These are phyloP conservation scores for Corynascus novoguineensis DNA, from an alignment of 495 filamentous ascomycete species.

Conservation along the genomic window DNA sequence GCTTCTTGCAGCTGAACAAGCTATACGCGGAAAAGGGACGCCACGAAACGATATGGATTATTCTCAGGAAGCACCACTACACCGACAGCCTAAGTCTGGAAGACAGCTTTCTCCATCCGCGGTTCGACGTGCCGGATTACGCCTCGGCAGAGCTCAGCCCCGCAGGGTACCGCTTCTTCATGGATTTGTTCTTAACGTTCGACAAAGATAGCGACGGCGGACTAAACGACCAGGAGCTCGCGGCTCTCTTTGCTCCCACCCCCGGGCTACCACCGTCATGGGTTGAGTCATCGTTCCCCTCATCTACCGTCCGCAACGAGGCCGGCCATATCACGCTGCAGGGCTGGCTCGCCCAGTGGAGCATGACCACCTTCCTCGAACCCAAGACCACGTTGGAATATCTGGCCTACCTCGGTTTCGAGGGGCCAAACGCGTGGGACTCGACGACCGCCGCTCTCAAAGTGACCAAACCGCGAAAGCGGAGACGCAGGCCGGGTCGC, in stretches of 20 bases:
- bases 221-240: conserved; percentile 75
- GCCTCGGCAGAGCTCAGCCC: conserved; percentile 92
- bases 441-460: conserved; percentile 79
- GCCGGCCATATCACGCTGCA: conserved; percentile 92
- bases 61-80: conserved; percentile 92
- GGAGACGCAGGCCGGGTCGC: conserved; percentile 68
- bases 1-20: conserved; percentile 87
- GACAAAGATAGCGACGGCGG: conserved; percentile 98
- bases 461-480: conserved; percentile 83
- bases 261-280: conserved; percentile 82
- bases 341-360: conserved; percentile 98
- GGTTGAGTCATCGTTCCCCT: conserved; percentile 81
- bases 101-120: conserved; percentile 85
- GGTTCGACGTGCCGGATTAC: conserved; percentile 86
- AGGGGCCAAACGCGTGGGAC: conserved; percentile 55
- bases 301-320: conserved; percentile 90
- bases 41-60: conserved; percentile 98
- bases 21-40: conserved; percentile 94
- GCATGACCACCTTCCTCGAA: conserved; percentile 96
- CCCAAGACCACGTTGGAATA: conserved; percentile 94
- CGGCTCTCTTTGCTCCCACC: conserved; percentile 84
- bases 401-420: conserved; percentile 91
- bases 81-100: conserved; percentile 88
- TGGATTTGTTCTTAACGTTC: conserved; percentile 89
- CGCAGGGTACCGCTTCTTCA: conserved; percentile 92